These are phyloP conservation scores for Alternaria dauci DNA, from an alignment of 2,329 filamentous ascomycete species.

Conservation along the genomic window DNA sequence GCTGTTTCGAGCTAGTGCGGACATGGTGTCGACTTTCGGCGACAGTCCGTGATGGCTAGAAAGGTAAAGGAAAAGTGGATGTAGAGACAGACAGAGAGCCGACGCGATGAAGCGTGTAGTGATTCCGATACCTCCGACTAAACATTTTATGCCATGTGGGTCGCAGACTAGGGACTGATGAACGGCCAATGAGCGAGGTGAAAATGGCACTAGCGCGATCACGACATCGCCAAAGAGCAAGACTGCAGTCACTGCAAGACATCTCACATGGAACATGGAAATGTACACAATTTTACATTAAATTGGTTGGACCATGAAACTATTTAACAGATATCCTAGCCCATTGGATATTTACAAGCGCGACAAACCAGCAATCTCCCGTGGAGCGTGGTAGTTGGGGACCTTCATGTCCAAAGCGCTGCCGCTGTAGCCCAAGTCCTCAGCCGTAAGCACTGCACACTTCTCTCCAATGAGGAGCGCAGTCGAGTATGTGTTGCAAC, in stretches of 20 bases:
- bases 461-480: conserved; percentile 81
- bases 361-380: conserved; percentile 54
- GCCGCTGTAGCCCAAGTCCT: conserved; percentile 78
- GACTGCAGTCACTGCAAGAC: neutral
- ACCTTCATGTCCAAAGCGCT: conserved; percentile 79
- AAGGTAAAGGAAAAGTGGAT: neutral
- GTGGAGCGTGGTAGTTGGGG: conserved; percentile 58
- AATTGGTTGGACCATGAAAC: neutral
- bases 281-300: conserved; percentile 1
- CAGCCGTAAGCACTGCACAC: conserved; percentile 72
- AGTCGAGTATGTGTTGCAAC: conserved; percentile 67
- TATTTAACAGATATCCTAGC: conserved; percentile 3
- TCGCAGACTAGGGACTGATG: neutral
- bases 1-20: neutral
- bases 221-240: conserved; percentile 1
- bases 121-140: neutral
- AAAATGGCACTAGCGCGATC: conserved; percentile 3
- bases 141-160: conserved; percentile 8
- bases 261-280: neutral
- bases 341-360: conserved; percentile 47
- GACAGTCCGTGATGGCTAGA: neutral
- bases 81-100: conserved; percentile 1
- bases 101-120: neutral
- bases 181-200: neutral
- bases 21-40: neutral